phyloP scores from a whole-genome alignment of 805 yeast species.

The Starmerella roubikii region DNA sequence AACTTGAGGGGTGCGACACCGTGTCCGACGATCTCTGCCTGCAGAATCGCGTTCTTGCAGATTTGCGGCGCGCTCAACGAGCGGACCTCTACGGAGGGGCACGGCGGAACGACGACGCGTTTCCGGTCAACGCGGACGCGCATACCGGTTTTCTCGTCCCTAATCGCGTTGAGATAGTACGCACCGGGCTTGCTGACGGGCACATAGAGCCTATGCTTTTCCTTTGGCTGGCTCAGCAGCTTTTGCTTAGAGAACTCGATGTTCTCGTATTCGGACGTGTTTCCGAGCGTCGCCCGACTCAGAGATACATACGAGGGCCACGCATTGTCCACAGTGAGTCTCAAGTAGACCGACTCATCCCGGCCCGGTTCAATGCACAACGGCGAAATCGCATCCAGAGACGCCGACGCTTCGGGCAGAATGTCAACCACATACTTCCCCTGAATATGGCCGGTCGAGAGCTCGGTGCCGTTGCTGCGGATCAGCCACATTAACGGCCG shows the following conservation, averaged over 20 bases:
- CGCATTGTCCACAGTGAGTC: constrained; percentile 71
- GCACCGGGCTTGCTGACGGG: constrained; percentile 60
- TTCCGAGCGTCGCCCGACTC: constrained; percentile 22
- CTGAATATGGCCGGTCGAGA: constrained; percentile 18
- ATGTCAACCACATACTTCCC: constrained; percentile 80
- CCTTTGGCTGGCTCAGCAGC: constrained; percentile 29
- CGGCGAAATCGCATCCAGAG: constrained; percentile 45
- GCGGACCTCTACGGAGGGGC: constrained; percentile 58
- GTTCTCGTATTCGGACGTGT: neutral
- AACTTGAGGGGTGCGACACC: constrained; percentile 74
- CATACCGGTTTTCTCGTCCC: constrained; percentile 47
- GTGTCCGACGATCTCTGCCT: constrained; percentile 38
- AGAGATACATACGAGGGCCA: constrained; percentile 51
- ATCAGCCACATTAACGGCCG: constrained; percentile 2
- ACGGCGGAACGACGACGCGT: constrained; percentile 52
- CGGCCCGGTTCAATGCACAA: constrained; percentile 35
- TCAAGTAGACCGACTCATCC: constrained; percentile 34
- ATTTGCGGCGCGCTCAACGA: constrained; percentile 22
- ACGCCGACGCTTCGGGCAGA: constrained; percentile 81
- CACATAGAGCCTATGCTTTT: constrained; percentile 33
- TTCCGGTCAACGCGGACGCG: constrained; percentile 30
- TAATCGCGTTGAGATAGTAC: constrained; percentile 56
- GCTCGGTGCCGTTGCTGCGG: neutral
- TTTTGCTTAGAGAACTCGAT: constrained; percentile 46
- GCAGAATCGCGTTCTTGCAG: constrained; percentile 51